Percentiles rank a stretch among this genome's conserved stretches.
These are phyloP conservation scores for Psilocybe cyanescens DNA, from an alignment of 768 basidiomycete species.

Conservation along the genomic window DNA sequence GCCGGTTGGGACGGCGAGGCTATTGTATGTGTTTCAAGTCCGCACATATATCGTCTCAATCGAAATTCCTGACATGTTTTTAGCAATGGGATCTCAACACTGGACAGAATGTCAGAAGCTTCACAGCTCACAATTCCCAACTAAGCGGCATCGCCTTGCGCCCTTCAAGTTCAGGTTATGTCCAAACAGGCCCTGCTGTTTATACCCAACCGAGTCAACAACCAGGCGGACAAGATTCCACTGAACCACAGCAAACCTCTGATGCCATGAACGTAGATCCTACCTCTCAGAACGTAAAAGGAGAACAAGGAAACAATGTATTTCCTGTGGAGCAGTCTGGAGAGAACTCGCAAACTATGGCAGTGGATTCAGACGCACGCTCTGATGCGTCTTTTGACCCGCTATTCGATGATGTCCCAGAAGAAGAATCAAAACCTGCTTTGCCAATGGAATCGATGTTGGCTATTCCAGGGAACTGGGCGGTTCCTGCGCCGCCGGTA, in stretches of 20 bases:
- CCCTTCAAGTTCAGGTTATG: constrained; percentile 52
- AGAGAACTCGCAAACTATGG: constrained; percentile 16
- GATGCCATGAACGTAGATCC: constrained; percentile 19
- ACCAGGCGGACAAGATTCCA: constrained; percentile 10
- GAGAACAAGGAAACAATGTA: not conserved
- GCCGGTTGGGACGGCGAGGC: constrained; percentile 96
- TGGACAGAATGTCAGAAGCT: constrained; percentile 76
- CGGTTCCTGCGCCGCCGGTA: constrained; percentile 16
- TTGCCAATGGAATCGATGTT: constrained; percentile 23
- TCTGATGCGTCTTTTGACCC: constrained; percentile 88
- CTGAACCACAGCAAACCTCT: constrained; percentile 1
- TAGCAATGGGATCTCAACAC: constrained; percentile 99
- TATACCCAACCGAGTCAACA: constrained; percentile 16
- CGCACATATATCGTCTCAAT: not conserved
- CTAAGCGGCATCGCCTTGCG: constrained; percentile 81
- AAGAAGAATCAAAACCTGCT: constrained; percentile 16
- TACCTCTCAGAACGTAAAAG: constrained; percentile 1
- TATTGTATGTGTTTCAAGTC: constrained; percentile 53
- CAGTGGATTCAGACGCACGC: constrained; percentile 58
- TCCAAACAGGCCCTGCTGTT: constrained; percentile 27
- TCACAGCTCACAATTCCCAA: constrained; percentile 83
- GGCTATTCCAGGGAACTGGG: constrained; percentile 23
- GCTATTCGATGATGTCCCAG: constrained; percentile 77
- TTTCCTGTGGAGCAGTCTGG: constrained; percentile 1
- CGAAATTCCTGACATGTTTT: constrained; percentile 14